A percentile compares a stretch with the other conserved stretches of the same genome.
phyloP scores from a whole-genome alignment of 2,329 filamentous ascomycete genomes.

The Coniella vitis region DNA sequence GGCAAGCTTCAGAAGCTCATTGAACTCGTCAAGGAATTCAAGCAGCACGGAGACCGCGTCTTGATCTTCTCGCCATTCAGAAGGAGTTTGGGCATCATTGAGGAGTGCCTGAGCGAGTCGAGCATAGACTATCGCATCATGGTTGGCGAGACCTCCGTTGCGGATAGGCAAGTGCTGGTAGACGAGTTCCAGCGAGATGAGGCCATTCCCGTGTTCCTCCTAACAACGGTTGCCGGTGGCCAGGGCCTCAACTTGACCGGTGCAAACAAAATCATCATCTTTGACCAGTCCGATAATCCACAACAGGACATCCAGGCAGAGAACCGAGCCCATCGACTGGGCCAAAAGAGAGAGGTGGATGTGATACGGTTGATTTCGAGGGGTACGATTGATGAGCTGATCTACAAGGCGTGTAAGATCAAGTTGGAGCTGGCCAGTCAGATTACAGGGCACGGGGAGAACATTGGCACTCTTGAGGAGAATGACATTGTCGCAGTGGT shows the following conservation, averaged over 20 bases:
- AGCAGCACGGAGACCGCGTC: constrained; percentile 74
- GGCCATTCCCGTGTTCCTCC: constrained; percentile 80
- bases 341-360: constrained; percentile 85
- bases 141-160: constrained; percentile 75
- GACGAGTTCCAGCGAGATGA: constrained; percentile 74
- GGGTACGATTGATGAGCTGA: constrained; percentile 85
- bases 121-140: constrained; percentile 76
- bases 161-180: constrained; percentile 78
- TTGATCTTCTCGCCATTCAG: constrained; percentile 94
- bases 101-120: constrained; percentile 69
- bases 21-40: constrained; percentile 66
- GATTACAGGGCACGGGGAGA: constrained; percentile 34
- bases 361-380: constrained; percentile 77
- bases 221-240: constrained; percentile 91
- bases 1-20: constrained; percentile 83
- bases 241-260: constrained; percentile 93
- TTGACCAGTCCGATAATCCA: constrained; percentile 94
- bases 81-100: constrained; percentile 82
- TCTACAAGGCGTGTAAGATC: constrained; percentile 82
- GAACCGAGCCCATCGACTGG: constrained; percentile 91
- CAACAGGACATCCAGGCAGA: constrained; percentile 98
- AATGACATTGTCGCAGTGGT: constrained; percentile 7
- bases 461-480: constrained; percentile 10
- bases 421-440: constrained; percentile 80
- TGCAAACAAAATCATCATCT: constrained; percentile 96